These are phyloP conservation scores for Fraxinus velutina DNA, from an alignment of 305 asterid species.

Conservation along the genomic window DNA sequence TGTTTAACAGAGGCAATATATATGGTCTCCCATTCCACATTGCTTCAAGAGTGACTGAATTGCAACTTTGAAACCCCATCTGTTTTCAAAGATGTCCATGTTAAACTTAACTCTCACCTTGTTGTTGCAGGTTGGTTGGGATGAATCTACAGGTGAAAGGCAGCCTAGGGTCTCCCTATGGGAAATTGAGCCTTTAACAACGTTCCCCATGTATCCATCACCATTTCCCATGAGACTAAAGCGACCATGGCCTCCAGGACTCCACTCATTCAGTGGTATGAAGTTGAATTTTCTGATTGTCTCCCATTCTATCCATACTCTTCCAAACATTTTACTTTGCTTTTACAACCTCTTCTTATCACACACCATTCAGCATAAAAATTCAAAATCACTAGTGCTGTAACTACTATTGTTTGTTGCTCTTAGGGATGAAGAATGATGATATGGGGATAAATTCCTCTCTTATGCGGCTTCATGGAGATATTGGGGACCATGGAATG, in stretches of 20 bases:
- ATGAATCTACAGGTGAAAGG: slow-evolving; percentile 67
- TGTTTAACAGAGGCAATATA: background rate
- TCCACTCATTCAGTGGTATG: slow-evolving; percentile 52
- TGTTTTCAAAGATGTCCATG: background rate
- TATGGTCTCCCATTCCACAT: background rate
- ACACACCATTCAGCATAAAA: background rate
- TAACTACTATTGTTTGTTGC: background rate
- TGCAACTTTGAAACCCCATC: background rate
- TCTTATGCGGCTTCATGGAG: slow-evolving; percentile 55
- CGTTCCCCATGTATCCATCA: slow-evolving; percentile 67
- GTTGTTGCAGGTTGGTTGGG: slow-evolving; percentile 63
- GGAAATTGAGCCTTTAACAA: slow-evolving; percentile 74
- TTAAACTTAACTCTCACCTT: background rate
- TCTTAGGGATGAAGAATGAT: slow-evolving; percentile 54
- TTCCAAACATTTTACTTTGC: background rate
- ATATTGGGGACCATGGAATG: slow-evolving; percentile 38
- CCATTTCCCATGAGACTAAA: slow-evolving; percentile 55
- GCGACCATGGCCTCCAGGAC: slow-evolving; percentile 65
- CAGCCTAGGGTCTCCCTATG: slow-evolving; percentile 72
- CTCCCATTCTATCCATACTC: background rate
- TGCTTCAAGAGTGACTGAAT: background rate
- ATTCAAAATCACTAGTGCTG: background rate
- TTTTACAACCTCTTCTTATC: background rate
- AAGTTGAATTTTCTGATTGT: background rate
- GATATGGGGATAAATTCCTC: slow-evolving; percentile 61